These are phyloP conservation scores for Planoprotostelium fungivorum DNA, from an alignment of 78 protist genomes.

Conservation along the genomic window DNA sequence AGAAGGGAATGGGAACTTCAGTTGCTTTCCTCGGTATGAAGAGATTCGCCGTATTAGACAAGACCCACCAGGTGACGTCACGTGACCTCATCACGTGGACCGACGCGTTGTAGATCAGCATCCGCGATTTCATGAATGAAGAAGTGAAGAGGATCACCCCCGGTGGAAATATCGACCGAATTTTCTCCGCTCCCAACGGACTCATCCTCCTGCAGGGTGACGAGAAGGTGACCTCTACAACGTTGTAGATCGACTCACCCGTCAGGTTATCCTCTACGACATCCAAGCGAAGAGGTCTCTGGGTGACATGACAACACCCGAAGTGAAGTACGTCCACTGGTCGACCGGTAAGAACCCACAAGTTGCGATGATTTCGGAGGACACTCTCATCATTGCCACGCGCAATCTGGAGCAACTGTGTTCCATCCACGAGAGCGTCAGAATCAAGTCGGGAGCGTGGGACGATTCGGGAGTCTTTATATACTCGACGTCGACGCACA, in stretches of 20 bases:
- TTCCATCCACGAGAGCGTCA: constrained; percentile 80
- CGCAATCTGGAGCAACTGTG: constrained; percentile 77
- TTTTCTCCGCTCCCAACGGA: constrained; percentile 88
- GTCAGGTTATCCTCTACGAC: constrained; percentile 70
- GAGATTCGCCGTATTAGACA: constrained; percentile 91
- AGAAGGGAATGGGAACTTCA: constrained; percentile 74
- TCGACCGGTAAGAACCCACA: constrained; percentile 53
- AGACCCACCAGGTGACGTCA: constrained; percentile 22
- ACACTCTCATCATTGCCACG: constrained; percentile 59
- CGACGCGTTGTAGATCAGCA: constrained; percentile 19
- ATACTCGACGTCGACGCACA: constrained; percentile 93
- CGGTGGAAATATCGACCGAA: constrained; percentile 55
- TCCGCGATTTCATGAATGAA: constrained; percentile 78
- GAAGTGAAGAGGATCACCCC: constrained; percentile 75
- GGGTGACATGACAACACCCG: constrained; percentile 54
- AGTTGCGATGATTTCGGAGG: constrained; percentile 89
- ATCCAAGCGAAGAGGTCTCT: constrained; percentile 67
- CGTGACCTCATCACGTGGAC: neutral
- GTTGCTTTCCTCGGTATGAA: constrained; percentile 90
- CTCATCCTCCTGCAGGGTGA: constrained; percentile 70
- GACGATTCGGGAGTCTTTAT: constrained; percentile 85
- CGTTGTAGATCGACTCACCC: too few relatives aligned
- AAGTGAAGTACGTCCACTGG: constrained; percentile 90
- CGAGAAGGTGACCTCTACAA: constrained; percentile 74
- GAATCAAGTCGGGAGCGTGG: constrained; percentile 93